Evolutionary conservation across 495 filamentous ascomycete genomes (phyloP), one percentile per base, ranked within the genome.

Genomic region (Aspergillus wentii): DNA sequence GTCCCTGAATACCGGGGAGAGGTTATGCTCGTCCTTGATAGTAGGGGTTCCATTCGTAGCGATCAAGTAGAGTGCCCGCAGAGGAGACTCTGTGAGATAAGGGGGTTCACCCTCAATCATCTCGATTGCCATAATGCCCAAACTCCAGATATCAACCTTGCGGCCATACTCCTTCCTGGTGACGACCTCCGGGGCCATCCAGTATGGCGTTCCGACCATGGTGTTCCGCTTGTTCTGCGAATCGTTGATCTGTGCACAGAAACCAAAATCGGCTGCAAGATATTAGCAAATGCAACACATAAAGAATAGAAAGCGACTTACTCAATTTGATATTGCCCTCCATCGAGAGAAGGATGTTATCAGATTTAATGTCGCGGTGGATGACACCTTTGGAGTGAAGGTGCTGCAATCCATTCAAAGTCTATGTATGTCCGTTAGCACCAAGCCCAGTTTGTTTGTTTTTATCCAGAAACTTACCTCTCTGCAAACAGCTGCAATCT

Each of bases 41-140:
- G 82, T 74, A 5, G 92, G 92, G 5, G 94, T 97, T 22, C 92
- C 92, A 53, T 95, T 95, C 15, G 94, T 97, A 30, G 92, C 94
- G 61, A 98, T 98, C 46, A 98, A 62, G 69, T 91, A 98, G 18
- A 98, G 74, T 3, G 92, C 92, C 28, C 92, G 79, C 29, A 98
- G 79, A 7, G 92, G 92, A 16, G 86, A 91, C 61, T 98, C 92
- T 15, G 88, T 98, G 37, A 98, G 69, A 57, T 98, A 98, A 11
- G 92, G 92, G 11, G 92, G 92, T 52, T 98, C 92, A 46, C 92
- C 94, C 64, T 98, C 92, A 44, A 98, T 95, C 92, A 98, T 98
- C 61, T 98, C 92, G 49, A 98, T 98, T n/a, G 92, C 88, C 92
- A 98, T 98, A 61, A 98, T 98, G 38, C 92, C 92, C 33, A 98